Conservation (phyloP, 495 filamentous ascomycete genomes). For the Pyrenula aspistea region DNA sequence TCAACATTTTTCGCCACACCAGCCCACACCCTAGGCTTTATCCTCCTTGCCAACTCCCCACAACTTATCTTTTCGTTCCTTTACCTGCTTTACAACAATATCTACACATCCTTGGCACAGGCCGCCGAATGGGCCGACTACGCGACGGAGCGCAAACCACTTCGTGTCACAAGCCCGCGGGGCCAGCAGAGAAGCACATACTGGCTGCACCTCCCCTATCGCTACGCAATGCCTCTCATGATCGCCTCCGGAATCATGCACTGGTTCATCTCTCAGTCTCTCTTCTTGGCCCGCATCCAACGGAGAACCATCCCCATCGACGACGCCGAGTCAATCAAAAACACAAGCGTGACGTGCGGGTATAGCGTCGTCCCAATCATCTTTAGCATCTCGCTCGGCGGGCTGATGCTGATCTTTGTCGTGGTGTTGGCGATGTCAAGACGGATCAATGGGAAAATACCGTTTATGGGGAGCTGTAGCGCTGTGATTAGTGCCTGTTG, state of each 20-base stretch:
- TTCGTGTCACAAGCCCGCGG: conserved; percentile 22
- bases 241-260: conserved; percentile 14
- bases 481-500: conserved; percentile 16
- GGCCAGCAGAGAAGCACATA: conserved; percentile 24
- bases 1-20: not conserved
- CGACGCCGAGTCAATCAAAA: not conserved
- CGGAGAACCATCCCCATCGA: not conserved
- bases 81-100: conserved; percentile 22
- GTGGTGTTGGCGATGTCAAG: conserved; percentile 8
- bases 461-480: conserved; percentile 17
- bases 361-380: conserved; percentile 15
- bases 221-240: conserved; percentile 23
- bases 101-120: conserved; percentile 22
- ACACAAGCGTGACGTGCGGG: conserved; percentile 7
- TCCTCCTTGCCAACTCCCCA: conserved; percentile 23
- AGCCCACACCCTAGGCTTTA: conserved; percentile 4
- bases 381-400: conserved; percentile 8
- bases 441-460: conserved; percentile 12
- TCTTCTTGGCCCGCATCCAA: conserved; percentile 15
- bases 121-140: conserved; percentile 15
- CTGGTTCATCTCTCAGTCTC: conserved; percentile 26
- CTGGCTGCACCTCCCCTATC: conserved; percentile 25
- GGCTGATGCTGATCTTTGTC: conserved; percentile 4
- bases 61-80: conserved; percentile 25
- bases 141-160: conserved; percentile 14